Base-by-base conservation (phyloP, 352 stramenopile genomes). In the Phytophthora citricola region DNA sequence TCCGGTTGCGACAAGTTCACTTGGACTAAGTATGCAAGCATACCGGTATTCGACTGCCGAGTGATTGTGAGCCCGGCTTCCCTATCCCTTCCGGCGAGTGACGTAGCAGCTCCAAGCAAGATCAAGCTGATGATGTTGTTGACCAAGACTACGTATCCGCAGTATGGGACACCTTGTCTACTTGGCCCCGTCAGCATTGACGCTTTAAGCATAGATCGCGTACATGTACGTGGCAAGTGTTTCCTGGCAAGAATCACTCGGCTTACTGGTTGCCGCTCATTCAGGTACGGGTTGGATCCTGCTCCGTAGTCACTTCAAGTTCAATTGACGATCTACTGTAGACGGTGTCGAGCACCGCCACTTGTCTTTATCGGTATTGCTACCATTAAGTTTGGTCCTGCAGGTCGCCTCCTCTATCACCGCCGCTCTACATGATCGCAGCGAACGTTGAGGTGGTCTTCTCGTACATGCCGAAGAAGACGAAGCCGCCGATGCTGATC, bases 381-480 rank as follows among this genome's bases (percentile, higher is more conserved):
- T 71, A 66, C 17, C 32, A 47, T 31, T 48, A 14, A 44, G 17
- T 24, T 51, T 34, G 29, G 6, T 41, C 36, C 36, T 41, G 36
- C 36, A 5, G 36, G 36, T 15, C 2, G 44, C n/a, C 29, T 20
- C 12, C 29, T 20, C 22, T 27, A 36, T 52, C 32, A 10, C 31
- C n/a, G 24, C 60, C 20, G 15, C 51, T 32, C 26, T 83, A 92
- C 45, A 91, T 62, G 39, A 91, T 66, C 7, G 68, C 69, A 48
- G 76, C 70, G 39, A 96, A 89, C 15, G 82, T 91, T 22, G 85
- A 79, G n/a, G 83, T 90, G 47, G 83, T 71, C 74, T 95, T 96
- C 64, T 99, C 97, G 78, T 99, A 99, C 58, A 97, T 97, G 53
- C 97, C 97, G 66, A 99, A 99, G 79, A 99, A 99, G n/a, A 99